phyloP scores from a whole-genome alignment of 305 asterid genomes.

The Fraxinus xanthoxyloides region DNA sequence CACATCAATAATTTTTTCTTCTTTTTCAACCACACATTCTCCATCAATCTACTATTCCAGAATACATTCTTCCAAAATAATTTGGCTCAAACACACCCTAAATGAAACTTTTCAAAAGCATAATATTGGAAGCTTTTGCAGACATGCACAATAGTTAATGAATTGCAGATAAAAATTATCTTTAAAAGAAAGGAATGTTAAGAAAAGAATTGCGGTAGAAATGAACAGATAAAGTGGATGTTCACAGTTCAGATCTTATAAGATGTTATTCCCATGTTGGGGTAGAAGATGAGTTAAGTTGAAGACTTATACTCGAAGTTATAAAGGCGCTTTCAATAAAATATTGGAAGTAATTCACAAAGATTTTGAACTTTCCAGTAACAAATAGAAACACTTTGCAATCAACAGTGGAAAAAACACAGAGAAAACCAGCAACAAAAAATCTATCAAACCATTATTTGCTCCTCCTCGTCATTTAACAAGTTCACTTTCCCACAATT shows the following conservation, averaged over 20 bases:
- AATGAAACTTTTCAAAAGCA: slow-evolving; percentile 12
- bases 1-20: no score
- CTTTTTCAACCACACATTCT: no score
- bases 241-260: background rate
- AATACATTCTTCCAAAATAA: no score
- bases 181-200: background rate
- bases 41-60: no score
- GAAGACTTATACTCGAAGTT: background rate
- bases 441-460: background rate
- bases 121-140: background rate
- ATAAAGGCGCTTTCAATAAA: background rate
- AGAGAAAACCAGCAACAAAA: background rate
- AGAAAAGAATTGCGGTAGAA: slow-evolving; percentile 11
- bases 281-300: background rate
- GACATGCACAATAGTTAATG: background rate
- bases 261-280: background rate
- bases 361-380: background rate
- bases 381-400: background rate
- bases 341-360: slow-evolving; percentile 9
- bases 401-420: background rate
- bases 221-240: slow-evolving; percentile 8
- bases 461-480: background rate
- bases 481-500: background rate
- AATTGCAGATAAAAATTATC: background rate
- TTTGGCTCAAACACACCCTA: no score